phyloP scores from a whole-genome alignment of 2,329 filamentous ascomycete species.

The Metarhizium brunneum region DNA sequence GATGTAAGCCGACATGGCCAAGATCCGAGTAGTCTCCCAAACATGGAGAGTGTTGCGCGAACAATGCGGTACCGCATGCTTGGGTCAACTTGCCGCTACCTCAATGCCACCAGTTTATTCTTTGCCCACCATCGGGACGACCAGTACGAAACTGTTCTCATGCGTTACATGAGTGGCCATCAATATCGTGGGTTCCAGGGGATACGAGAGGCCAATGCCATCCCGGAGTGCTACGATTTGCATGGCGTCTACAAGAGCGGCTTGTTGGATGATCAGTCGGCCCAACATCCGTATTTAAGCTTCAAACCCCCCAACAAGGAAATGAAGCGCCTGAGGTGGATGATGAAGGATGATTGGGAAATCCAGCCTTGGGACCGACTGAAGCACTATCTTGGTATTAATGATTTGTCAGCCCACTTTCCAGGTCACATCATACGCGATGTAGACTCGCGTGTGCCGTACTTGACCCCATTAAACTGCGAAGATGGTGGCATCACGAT shows the following conservation, averaged over 20 bases:
- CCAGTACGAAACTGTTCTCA: constrained; percentile 80
- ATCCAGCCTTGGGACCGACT: constrained; percentile 12
- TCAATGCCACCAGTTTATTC: constrained; percentile 51
- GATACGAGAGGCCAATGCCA: constrained; percentile 53
- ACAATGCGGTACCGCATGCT: constrained; percentile 63
- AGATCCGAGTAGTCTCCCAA: constrained; percentile 34
- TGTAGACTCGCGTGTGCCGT: constrained; percentile 16
- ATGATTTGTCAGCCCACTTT: constrained; percentile 18
- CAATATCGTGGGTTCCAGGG: constrained; percentile 62
- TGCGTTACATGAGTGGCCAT: constrained; percentile 63
- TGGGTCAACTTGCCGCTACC: constrained; percentile 47
- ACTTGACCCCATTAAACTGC: constrained; percentile 27
- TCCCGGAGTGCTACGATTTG: constrained; percentile 78
- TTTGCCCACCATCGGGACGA: constrained; percentile 86
- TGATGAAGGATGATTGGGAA: constrained; percentile 19
- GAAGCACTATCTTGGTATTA: constrained; percentile 9
- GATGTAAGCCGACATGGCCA: constrained; percentile 18
- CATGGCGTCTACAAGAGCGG: constrained; percentile 64
- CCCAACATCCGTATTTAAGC: constrained; percentile 26
- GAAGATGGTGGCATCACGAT: constrained; percentile 59
- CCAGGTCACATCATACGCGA: constrained; percentile 14
- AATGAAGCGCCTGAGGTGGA: constrained; percentile 18
- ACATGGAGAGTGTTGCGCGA: constrained; percentile 72
- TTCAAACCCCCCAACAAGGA: constrained; percentile 22
- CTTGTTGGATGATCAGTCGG: constrained; percentile 36